Conservation (phyloP, 2,329 filamentous ascomycete genomes). For the Ceratocystis cacaofunesta region DNA sequence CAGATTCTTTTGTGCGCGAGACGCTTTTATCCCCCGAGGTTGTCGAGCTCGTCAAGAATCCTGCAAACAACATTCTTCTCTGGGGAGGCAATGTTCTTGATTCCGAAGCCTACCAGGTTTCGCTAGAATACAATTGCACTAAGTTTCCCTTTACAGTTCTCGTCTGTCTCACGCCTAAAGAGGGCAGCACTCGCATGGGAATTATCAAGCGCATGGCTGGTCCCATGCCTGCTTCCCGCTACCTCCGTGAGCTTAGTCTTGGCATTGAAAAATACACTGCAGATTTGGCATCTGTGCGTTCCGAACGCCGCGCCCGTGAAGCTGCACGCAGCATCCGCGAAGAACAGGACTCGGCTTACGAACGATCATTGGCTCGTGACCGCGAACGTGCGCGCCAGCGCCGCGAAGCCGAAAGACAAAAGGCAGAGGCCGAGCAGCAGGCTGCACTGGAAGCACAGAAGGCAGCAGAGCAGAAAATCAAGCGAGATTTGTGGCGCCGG, state of each 20-base stretch:
- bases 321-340: conserved; percentile 66
- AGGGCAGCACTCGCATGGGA: conserved; percentile 78
- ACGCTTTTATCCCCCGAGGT: conserved; percentile 68
- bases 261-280: conserved; percentile 63
- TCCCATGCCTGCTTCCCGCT: conserved; percentile 52
- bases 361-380: conserved; percentile 77
- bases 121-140: conserved; percentile 72
- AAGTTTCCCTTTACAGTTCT: conserved; percentile 85
- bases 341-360: conserved; percentile 86
- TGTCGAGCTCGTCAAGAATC: conserved; percentile 56
- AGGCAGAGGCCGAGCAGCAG: conserved; percentile 47
- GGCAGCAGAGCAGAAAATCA: conserved; percentile 34
- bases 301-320: conserved; percentile 64
- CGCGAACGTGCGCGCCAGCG: conserved; percentile 65
- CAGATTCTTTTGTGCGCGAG: conserved; percentile 61
- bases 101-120: conserved; percentile 85
- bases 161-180: conserved; percentile 73
- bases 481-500: conserved; percentile 53
- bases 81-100: conserved; percentile 93
- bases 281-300: conserved; percentile 59
- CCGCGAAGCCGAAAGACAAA: conserved; percentile 51
- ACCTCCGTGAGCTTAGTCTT: conserved; percentile 57
- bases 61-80: conserved; percentile 63
- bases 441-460: conserved; percentile 47
- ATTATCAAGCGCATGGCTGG: conserved; percentile 69